Evolutionary conservation across 768 basidiomycete genomes (phyloP).

Genomic region (Podaxis sp.): DNA sequence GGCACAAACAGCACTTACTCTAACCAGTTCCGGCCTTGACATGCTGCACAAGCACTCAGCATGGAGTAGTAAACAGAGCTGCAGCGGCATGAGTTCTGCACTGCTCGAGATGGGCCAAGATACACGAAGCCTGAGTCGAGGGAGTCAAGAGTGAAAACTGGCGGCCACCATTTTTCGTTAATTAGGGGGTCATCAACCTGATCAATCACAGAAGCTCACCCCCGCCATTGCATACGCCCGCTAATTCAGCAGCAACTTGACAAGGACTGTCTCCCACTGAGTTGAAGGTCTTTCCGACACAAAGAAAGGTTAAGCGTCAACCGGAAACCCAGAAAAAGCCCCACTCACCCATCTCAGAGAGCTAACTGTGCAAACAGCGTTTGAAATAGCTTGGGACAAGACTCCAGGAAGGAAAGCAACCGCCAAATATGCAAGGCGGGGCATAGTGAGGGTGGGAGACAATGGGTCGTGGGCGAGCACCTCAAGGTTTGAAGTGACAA

Average conservation of each 20-base stretch:
- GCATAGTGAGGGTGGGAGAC: conserved; percentile 5
- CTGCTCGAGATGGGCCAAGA: conserved; percentile 32
- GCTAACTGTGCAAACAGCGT: not conserved
- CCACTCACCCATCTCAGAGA: conserved; percentile 6
- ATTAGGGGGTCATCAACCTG: not conserved
- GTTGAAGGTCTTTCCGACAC: conserved; percentile 37
- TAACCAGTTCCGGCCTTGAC: conserved; percentile 39
- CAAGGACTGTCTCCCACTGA: conserved; percentile 42
- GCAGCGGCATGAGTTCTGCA: conserved; percentile 47
- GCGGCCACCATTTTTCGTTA: conserved; percentile 4
- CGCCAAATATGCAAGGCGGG: conserved; percentile 3
- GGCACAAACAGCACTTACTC: conserved; percentile 24
- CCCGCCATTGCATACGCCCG: conserved; percentile 39
- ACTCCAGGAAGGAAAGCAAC: conserved; percentile 5
- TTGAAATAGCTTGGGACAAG: not conserved
- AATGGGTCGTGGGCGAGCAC: not conserved
- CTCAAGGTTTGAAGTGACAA: not conserved
- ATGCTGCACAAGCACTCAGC: conserved; percentile 49
- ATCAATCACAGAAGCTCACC: conserved; percentile 25
- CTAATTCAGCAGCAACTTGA: conserved; percentile 40
- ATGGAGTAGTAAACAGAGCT: conserved; percentile 55
- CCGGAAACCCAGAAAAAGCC: not conserved
- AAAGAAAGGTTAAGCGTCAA: not conserved
- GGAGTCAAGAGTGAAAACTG: conserved; percentile 35
- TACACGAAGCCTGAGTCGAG: conserved; percentile 32